Evolutionary conservation across 2,329 filamentous ascomycete species (phyloP), one percentile per base, ranked within the genome.

Genomic region (Aureobasidium namibiae): DNA sequence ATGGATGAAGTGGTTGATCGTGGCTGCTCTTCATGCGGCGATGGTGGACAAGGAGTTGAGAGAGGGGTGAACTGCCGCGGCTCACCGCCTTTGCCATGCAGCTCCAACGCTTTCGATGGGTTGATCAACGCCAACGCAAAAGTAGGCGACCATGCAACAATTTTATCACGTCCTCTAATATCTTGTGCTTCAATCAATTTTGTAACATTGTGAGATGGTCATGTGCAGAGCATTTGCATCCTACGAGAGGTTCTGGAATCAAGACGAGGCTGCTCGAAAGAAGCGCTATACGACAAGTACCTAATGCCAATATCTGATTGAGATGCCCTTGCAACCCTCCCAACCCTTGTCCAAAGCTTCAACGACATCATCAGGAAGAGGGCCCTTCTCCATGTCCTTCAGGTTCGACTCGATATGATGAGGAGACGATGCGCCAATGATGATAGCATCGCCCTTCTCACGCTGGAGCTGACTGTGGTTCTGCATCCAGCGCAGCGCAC

Each of bases 401-500:
- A 77, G 59, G 49, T 76, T 77, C 39, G 68, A 60, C 61, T 74
- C 70, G 56, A 77, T 56, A 29, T 78, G 75, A 44, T 66, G 63
- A 1, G 67, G 44, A 36, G 66, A 72, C 23, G 67, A 70, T 1
- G 71, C 73, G 1, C 75, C 74, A 33, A 76, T 69, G 54, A 77
- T 68, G 14, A 76, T 67, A 9, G 67, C 72, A 66, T 77, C 74
- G 2, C 64, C 66, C 26, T 66, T 53, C 36, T 72, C 66, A 10
- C 63, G 60, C 38, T 67, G 67, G 52, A 77, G 53, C 48, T 65
- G 44, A 10, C 70, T 75, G 61, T 80, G 77, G 65, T 80, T 73
- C 1, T 67, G 67, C 36, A 74, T 68, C 78, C 78, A 80, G 31
- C 78, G 63, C 56, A 80, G 61, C 1, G 76, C 76, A 62, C 71